These are phyloP conservation scores for Licmophora abbreviata DNA, from an alignment of 108 stramenopile species.

Conservation along the genomic window DNA sequence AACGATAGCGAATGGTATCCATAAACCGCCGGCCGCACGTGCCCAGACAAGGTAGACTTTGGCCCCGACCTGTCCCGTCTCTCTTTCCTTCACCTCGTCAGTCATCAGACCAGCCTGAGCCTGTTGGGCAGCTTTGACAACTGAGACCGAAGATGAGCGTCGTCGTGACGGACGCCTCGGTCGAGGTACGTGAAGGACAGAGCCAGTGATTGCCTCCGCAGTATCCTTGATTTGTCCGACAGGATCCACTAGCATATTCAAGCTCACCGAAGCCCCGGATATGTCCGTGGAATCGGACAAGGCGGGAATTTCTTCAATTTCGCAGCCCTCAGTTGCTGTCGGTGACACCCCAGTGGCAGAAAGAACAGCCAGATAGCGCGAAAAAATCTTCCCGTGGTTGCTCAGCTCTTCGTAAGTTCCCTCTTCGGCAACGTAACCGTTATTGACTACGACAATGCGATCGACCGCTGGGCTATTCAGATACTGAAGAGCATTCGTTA, in stretches of 20 bases:
- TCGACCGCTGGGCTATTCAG: conserved; percentile 56
- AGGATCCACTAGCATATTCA: neutral
- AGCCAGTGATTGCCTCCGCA: conserved; percentile 1
- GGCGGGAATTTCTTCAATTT: conserved; percentile 10
- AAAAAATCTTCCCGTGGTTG: conserved; percentile 37
- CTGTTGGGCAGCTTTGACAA: too few species aligned
- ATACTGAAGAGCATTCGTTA: conserved; percentile 91
- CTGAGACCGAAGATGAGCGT: too few species aligned
- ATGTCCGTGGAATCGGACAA: neutral
- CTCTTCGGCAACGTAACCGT: conserved; percentile 73
- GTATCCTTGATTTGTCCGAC: neutral
- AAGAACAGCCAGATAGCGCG: conserved; percentile 44
- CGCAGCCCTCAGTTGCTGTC: conserved; percentile 15
- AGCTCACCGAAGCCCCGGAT: neutral
- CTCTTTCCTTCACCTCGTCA: conserved; percentile 5
- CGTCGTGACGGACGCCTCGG: too few species aligned
- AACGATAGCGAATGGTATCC: conserved; percentile 37
- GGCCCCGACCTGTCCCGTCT: conserved; percentile 37
- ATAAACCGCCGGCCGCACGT: conserved; percentile 69
- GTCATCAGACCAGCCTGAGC: conserved; percentile 8
- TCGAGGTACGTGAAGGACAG: too few species aligned
- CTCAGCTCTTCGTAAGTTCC: conserved; percentile 71
- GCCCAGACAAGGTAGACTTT: conserved; percentile 71
- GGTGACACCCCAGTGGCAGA: conserved; percentile 35
- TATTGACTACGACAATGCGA: conserved; percentile 64